phyloP scores from a whole-genome alignment of 441 rosid species.

The Croton setiger region DNA sequence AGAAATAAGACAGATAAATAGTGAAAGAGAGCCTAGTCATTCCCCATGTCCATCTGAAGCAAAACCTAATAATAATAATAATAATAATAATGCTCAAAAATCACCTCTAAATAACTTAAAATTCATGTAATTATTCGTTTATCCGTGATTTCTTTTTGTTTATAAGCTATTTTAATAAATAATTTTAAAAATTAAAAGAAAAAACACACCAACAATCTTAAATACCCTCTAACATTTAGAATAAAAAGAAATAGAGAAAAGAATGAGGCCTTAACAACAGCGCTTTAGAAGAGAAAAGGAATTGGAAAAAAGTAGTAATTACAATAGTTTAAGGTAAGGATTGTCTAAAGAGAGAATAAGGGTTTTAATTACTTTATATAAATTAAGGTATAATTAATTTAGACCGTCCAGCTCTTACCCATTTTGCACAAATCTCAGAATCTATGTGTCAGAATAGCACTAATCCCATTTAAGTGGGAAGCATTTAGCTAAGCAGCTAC shows the following conservation, averaged over 20 bases:
- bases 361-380: slow-evolving; percentile 10
- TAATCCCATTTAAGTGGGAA: slow-evolving; percentile 36
- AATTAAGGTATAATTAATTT: slow-evolving; percentile 23
- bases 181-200: no score
- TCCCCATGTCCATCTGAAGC: slow-evolving; percentile 9
- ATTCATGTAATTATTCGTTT: no score
- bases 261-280: background rate
- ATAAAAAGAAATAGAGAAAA: background rate
- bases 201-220: no score
- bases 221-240: no score
- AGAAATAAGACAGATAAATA: background rate
- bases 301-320: slow-evolving; percentile 4
- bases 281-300: background rate
- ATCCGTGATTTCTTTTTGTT: no score
- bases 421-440: slow-evolving; percentile 21
- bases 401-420: slow-evolving; percentile 30
- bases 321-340: slow-evolving; percentile 14
- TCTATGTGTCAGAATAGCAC: slow-evolving; percentile 43
- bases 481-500: slow-evolving; percentile 7
- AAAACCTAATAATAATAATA: no score
- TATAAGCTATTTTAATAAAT: no score
- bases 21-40: slow-evolving; percentile 14
- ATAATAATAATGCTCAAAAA: no score
- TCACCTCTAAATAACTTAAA: no score
- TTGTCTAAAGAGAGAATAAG: slow-evolving; percentile 18